Evolutionary conservation across 805 yeast species (phyloP).

Genomic region (Candida chauliodis): DNA sequence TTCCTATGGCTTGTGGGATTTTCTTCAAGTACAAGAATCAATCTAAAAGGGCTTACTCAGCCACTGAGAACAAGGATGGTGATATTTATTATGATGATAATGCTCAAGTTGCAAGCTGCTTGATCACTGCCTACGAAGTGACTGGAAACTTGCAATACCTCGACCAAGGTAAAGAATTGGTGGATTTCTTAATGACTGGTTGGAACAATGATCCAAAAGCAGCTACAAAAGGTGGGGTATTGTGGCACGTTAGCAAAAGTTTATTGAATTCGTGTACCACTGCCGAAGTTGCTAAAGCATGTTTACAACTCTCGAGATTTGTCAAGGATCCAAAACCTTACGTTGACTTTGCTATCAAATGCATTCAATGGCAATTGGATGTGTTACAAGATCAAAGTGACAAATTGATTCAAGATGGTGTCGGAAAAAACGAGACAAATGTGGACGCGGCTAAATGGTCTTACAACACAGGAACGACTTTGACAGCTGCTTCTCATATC

Average conservation of each 20-base stretch:
- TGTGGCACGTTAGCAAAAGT: constrained; percentile 61
- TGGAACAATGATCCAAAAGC: constrained; percentile 45
- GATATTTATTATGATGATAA: constrained; percentile 74
- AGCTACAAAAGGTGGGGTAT: constrained; percentile 54
- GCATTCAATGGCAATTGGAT: constrained; percentile 55
- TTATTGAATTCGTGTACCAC: constrained; percentile 67
- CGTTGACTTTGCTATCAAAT: constrained; percentile 55
- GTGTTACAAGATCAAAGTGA: constrained; percentile 51
- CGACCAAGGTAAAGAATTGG: constrained; percentile 55
- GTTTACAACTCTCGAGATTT: constrained; percentile 52
- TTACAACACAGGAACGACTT: constrained; percentile 64
- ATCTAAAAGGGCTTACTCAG: constrained; percentile 55
- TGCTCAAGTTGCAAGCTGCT: constrained; percentile 67
- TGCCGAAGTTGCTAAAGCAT: constrained; percentile 62
- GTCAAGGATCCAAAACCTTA: constrained; percentile 44
- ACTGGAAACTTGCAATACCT: constrained; percentile 53
- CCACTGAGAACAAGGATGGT: constrained; percentile 56
- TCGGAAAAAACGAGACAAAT: constrained; percentile 41
- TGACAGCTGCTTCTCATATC: constrained; percentile 51
- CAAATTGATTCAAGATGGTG: constrained; percentile 59
- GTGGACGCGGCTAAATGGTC: constrained; percentile 57
- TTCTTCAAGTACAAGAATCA: constrained; percentile 51
- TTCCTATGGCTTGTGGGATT: constrained; percentile 49
- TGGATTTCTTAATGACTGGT: constrained; percentile 62
- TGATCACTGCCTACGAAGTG: constrained; percentile 65